A percentile compares a stretch with the other conserved stretches of the same genome.
These are phyloP conservation scores for Gossypium schwendimanii DNA, from an alignment of 441 rosid genomes.

Conservation along the genomic window DNA sequence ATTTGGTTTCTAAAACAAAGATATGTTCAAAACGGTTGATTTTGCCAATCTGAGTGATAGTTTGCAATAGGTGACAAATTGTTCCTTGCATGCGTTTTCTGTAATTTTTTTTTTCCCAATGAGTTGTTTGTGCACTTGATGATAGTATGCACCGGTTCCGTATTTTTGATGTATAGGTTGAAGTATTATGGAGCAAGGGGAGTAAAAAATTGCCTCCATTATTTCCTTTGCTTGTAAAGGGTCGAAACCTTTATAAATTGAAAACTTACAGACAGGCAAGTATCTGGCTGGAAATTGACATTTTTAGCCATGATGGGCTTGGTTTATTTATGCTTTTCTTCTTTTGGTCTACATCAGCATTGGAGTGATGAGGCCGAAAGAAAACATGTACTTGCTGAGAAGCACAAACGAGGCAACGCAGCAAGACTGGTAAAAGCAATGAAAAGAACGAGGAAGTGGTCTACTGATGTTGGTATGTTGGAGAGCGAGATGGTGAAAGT, in stretches of 20 bases:
- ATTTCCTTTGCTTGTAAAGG: constrained; percentile 57
- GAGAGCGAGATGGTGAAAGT: constrained; percentile 6
- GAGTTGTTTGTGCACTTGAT: not conserved
- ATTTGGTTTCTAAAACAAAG: constrained; percentile 2
- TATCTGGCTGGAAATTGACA: not conserved
- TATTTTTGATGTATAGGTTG: constrained; percentile 35
- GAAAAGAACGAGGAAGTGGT: constrained; percentile 24
- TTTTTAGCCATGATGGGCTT: not conserved
- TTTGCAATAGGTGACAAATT: not conserved
- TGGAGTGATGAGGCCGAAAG: constrained; percentile 52
- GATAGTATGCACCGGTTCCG: constrained; percentile 1
- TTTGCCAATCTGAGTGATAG: not conserved
- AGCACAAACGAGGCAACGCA: constrained; percentile 51
- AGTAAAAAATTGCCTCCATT: constrained; percentile 40
- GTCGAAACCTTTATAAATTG: constrained; percentile 55
- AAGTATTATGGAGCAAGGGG: constrained; percentile 63
- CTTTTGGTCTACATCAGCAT: constrained; percentile 19
- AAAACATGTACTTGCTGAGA: constrained; percentile 42
- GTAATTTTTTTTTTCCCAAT: not conserved
- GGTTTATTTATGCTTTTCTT: not conserved
- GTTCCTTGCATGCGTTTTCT: not conserved
- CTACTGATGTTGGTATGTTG: constrained; percentile 28
- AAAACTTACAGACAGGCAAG: constrained; percentile 48
- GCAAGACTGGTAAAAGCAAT: constrained; percentile 42
- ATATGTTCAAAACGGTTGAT: not conserved